A percentile compares a stretch with the other conserved stretches of the same genome.
Conservation (phyloP, 345 rosid genomes). For the Alliaria petiolata region DNA sequence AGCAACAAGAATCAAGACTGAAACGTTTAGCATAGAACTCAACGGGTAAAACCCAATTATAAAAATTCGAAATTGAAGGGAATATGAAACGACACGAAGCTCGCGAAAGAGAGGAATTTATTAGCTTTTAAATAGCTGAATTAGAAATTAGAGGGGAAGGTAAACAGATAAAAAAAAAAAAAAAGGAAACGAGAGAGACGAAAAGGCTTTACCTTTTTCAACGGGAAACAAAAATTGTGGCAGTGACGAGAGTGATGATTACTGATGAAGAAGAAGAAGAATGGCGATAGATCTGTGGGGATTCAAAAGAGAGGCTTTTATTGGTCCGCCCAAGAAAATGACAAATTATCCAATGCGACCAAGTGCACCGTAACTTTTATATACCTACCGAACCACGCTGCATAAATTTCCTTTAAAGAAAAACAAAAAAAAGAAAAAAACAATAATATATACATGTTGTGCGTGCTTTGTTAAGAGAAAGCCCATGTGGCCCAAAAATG, state of each 20-base stretch:
- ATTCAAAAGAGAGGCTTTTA: slow-evolving; percentile 32
- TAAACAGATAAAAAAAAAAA: background rate
- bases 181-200: background rate
- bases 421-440: too few species aligned
- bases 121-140: background rate
- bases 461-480: too few species aligned
- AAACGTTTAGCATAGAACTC: too few species aligned
- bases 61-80: slow-evolving; percentile 1
- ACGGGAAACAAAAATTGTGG: slow-evolving; percentile 12
- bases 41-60: background rate
- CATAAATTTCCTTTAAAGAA: too few species aligned
- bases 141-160: background rate
- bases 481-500: too few species aligned
- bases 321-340: slow-evolving; percentile 13
- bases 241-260: slow-evolving; percentile 1
- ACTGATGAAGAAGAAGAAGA: background rate
- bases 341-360: background rate
- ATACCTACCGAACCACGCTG: too few species aligned
- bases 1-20: slow-evolving; percentile 10
- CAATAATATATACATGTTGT: too few species aligned
- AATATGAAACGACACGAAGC: slow-evolving; percentile 19
- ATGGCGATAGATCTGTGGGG: slow-evolving; percentile 21
- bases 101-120: background rate
- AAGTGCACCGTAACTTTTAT: background rate
- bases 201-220: slow-evolving; percentile 17